phyloP scores from a whole-genome alignment of 2,329 filamentous ascomycete genomes.

The Pseudogymnoascus sp. region DNA sequence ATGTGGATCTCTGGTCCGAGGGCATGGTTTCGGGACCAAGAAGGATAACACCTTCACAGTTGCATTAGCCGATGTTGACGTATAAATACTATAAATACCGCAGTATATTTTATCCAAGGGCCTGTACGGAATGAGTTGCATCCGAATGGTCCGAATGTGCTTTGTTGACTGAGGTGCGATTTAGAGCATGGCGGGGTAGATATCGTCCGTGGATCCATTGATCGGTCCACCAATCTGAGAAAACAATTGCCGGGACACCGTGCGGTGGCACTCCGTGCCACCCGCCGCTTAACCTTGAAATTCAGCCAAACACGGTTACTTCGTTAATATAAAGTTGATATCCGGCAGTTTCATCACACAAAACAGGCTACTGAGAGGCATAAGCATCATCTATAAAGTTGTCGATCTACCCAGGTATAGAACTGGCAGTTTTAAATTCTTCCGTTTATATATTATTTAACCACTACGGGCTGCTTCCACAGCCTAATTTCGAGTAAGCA shows the following conservation, averaged over 20 bases:
- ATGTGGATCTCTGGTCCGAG: background rate
- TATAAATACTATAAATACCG: background rate
- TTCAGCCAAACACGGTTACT: background rate
- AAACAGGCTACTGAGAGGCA: background rate
- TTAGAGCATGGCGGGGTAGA: background rate
- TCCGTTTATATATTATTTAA: background rate
- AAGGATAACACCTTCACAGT: background rate
- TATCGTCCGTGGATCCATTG: background rate
- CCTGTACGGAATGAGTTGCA: background rate
- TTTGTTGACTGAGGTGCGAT: background rate
- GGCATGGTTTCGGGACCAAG: background rate
- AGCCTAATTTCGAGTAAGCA: background rate
- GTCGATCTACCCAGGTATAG: background rate
- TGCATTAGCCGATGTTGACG: background rate
- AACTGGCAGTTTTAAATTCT: background rate
- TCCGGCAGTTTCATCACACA: background rate
- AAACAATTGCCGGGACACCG: background rate
- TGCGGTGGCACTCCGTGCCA: background rate
- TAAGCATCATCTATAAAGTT: background rate
- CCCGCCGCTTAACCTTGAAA: background rate
- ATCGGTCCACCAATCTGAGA: background rate
- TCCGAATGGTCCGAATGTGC: background rate
- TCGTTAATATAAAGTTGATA: conserved; percentile 6
- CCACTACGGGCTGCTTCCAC: background rate
- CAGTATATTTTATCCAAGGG: background rate